Percentiles rank a stretch among this genome's conserved stretches.
Evolutionary conservation across 2,329 filamentous ascomycete genomes (phyloP).

Genomic region (Penicillium sp.): DNA sequence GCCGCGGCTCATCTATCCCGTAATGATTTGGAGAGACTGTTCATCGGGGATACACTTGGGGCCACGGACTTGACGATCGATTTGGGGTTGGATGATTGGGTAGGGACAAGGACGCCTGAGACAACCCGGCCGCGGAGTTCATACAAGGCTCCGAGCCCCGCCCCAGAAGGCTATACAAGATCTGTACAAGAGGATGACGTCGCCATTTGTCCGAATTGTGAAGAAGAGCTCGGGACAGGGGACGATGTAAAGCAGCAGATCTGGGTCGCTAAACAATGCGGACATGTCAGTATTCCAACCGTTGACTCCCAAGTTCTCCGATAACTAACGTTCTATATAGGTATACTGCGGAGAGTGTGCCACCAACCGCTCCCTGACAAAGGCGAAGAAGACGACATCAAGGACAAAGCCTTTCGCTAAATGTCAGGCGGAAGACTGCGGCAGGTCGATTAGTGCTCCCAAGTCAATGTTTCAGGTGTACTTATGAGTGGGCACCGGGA

Average conservation of each 20-base stretch:
- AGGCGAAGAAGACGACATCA: conserved; percentile 36
- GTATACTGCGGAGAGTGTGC: conserved; percentile 56
- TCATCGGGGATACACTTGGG: conserved; percentile 29
- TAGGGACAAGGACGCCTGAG: conserved; percentile 48
- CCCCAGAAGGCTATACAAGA: conserved; percentile 79
- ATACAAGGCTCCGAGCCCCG: conserved; percentile 67
- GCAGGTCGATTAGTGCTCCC: conserved; percentile 43
- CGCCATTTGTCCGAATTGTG: conserved; percentile 84
- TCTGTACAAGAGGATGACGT: conserved; percentile 73
- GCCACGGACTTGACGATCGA: conserved; percentile 33
- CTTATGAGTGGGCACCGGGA: conserved; percentile 38
- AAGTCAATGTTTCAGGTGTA: conserved; percentile 54
- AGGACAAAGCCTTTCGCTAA: conserved; percentile 48
- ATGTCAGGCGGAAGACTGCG: conserved; percentile 51
- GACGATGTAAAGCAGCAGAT: conserved; percentile 77
- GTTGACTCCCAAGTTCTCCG: conserved; percentile 2
- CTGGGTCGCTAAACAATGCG: conserved; percentile 88
- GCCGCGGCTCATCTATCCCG: conserved; percentile 7
- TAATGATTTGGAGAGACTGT: conserved; percentile 28
- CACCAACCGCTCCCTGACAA: conserved; percentile 43
- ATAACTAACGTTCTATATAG: conserved; percentile 32
- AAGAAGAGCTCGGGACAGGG: conserved; percentile 79
- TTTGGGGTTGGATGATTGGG: conserved; percentile 36
- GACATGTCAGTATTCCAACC: conserved; percentile 70
- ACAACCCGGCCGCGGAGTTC: conserved; percentile 31